Conservation (phyloP, 257 asterid genomes). For the Craterostigma plantagineum region DNA sequence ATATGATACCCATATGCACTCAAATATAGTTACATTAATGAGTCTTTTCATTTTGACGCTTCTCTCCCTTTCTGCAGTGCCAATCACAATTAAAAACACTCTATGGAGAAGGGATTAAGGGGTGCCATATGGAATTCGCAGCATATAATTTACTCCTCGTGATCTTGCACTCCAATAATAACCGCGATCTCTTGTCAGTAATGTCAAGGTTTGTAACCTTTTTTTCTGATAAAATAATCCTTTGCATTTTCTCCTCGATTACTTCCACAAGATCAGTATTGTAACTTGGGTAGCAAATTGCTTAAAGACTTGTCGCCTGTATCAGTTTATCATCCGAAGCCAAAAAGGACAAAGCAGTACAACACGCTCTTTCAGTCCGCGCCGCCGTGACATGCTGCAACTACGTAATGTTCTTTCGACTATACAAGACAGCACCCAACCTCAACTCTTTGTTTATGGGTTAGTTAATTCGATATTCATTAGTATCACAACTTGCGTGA, state of each 20-base stretch:
- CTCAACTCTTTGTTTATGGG: constrained; percentile 80
- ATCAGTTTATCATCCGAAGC: constrained; percentile 65
- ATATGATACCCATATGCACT: too few species aligned
- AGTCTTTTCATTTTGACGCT: not conserved
- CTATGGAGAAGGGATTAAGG: constrained; percentile 83
- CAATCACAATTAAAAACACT: constrained; percentile 89
- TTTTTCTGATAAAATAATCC: constrained; percentile 1
- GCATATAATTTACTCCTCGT: constrained; percentile 89
- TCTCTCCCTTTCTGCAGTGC: constrained; percentile 58
- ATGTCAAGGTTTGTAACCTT: constrained; percentile 74
- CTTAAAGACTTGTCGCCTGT: constrained; percentile 9
- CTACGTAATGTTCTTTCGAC: constrained; percentile 74
- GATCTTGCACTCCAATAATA: constrained; percentile 72
- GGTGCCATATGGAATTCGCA: constrained; percentile 86
- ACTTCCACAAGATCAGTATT: too few species aligned
- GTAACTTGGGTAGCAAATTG: constrained; percentile 1
- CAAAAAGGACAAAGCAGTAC: constrained; percentile 49
- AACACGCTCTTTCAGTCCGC: constrained; percentile 91
- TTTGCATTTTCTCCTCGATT: too few species aligned
- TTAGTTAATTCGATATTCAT: constrained; percentile 5
- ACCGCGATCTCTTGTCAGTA: constrained; percentile 82
- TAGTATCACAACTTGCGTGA: not conserved
- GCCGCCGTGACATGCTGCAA: constrained; percentile 81
- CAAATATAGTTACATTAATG: too few species aligned
- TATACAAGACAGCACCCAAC: constrained; percentile 76